Percentiles rank a stretch among this genome's conserved stretches.
Conservation (phyloP, 176 grass and related monocot species). For the Puya raimondii region DNA sequence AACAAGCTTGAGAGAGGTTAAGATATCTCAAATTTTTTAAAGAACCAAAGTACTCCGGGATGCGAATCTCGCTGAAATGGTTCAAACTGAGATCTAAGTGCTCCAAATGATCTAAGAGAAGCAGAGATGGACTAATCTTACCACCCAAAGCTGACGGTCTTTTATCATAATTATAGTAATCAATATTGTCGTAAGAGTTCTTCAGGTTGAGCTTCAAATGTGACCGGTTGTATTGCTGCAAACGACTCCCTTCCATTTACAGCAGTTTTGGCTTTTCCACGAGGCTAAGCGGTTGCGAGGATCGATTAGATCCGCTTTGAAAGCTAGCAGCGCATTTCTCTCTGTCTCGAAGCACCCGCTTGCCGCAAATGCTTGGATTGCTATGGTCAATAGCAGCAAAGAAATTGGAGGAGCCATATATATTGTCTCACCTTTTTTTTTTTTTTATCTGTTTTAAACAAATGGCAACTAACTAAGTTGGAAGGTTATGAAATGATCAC, state of each 20-base stretch:
- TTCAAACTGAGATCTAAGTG: slow-evolving; percentile 33
- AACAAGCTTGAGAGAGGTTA: background rate
- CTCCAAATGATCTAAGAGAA: slow-evolving; percentile 9
- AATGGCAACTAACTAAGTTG: too few relatives aligned
- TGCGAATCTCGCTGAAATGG: background rate
- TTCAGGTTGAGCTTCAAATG: slow-evolving; percentile 16
- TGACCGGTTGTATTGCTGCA: slow-evolving; percentile 23
- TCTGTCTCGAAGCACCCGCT: background rate
- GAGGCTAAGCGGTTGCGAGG: background rate
- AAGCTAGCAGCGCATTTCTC: slow-evolving; percentile 5
- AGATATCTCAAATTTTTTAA: slow-evolving; percentile 25
- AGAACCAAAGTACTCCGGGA: slow-evolving; percentile 18
- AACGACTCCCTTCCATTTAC: slow-evolving; percentile 15
- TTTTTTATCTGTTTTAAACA: too few relatives aligned
- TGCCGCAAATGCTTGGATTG: background rate
- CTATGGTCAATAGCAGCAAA: background rate
- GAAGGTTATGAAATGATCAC: too few relatives aligned
- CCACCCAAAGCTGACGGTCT: background rate
- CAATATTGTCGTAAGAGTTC: background rate
- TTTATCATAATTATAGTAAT: too few relatives aligned
- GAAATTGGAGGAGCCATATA: slow-evolving; percentile 15
- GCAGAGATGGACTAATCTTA: slow-evolving; percentile 20
- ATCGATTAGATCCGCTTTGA: slow-evolving; percentile 11
- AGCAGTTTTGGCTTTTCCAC: slow-evolving; percentile 24
- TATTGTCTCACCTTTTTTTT: background rate